Base-by-base conservation (phyloP, 805 yeast genomes). In the Lachancea mirantina region DNA sequence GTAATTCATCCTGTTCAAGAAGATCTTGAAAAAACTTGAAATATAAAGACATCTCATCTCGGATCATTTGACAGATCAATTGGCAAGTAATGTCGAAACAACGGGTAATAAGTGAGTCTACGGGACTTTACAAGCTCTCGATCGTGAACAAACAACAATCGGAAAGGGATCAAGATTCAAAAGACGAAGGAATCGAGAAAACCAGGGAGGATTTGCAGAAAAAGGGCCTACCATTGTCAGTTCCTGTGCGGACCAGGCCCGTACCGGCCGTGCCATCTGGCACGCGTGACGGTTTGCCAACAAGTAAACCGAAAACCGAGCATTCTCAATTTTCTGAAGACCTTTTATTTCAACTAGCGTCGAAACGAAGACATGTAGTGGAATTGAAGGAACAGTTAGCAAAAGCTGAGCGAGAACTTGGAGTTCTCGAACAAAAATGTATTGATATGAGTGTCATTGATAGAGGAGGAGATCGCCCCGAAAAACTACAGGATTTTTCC, bases 351-450 rank as follows among this genome's bases (percentile, higher is more conserved):
- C 50, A 54, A 26, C 42, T 69, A 31, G 75, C 81, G 0, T 45
- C 66, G 2, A 76, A 76, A 46, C 78, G 75, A 45, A 62, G 76
- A 38, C 65, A 65, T 35, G 64, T 76, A 6, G 40, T 64, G 11
- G 78, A 74, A 30, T 48, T 72, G 36, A 70, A 67, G 44, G 54
- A 61, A n/a, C 61, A 62, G 20, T 47, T 64, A 33, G 58, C 23
- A 14, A 26, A 25, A 15, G 38, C 38, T 5, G 38, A 60, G 9
- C 23, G 36, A 5, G 42, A 61, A 19, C 57, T 61, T 38, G 47
- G 50, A 17, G 63, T 63, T 41, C 50, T 75, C n/a, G 47, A 57
- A 10, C 52, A 50, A 22, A 50, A 30, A 26, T 31, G 31, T 18
- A 14, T 15, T 10, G 31, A 19, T 6, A 10, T 23, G 3, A 14